Percentiles rank a stretch among this genome's conserved stretches.
Conservation (phyloP, 257 asterid species). For the Penstemon eatonii region DNA sequence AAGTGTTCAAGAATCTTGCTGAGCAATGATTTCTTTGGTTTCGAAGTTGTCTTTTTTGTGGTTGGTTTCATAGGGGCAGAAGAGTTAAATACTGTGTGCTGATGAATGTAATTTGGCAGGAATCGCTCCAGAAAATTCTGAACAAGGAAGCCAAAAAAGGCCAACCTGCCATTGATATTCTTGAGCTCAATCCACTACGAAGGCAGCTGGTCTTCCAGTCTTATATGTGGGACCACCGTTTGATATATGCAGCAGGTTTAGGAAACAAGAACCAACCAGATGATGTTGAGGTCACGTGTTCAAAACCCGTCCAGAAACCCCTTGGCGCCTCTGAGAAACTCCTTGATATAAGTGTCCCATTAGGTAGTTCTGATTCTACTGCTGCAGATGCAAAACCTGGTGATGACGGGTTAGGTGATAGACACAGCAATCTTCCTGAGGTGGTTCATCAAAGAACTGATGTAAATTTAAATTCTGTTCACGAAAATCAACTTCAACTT, state of each 20-base stretch:
- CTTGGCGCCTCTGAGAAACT: slow-evolving; percentile 36
- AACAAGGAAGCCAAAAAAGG: slow-evolving; percentile 59
- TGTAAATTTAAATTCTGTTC: slow-evolving; percentile 26
- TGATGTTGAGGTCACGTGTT: slow-evolving; percentile 32
- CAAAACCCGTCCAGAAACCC: slow-evolving; percentile 43
- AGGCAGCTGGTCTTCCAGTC: slow-evolving; percentile 78
- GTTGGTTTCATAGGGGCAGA: not conserved
- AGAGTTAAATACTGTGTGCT: slow-evolving; percentile 6
- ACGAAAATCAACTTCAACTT: slow-evolving; percentile 29
- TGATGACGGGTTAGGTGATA: slow-evolving; percentile 30
- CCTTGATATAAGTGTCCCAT: slow-evolving; percentile 34
- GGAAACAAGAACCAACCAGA: slow-evolving; percentile 37
- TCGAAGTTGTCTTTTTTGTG: slow-evolving; percentile 1
- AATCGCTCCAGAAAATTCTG: slow-evolving; percentile 51
- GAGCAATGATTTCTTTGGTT: slow-evolving; percentile 10
- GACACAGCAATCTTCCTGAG: slow-evolving; percentile 30
- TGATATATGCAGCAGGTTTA: slow-evolving; percentile 58
- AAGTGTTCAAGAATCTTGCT: not conserved
- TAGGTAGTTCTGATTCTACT: slow-evolving; percentile 33
- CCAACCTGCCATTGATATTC: slow-evolving; percentile 64
- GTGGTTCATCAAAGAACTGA: slow-evolving; percentile 36
- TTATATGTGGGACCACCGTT: slow-evolving; percentile 85
- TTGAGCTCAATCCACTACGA: slow-evolving; percentile 77
- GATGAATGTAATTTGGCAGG: slow-evolving; percentile 52
- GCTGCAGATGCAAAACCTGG: slow-evolving; percentile 38